phyloP scores from a whole-genome alignment of 495 filamentous ascomycete genomes.

The Filosporella fistucella region DNA sequence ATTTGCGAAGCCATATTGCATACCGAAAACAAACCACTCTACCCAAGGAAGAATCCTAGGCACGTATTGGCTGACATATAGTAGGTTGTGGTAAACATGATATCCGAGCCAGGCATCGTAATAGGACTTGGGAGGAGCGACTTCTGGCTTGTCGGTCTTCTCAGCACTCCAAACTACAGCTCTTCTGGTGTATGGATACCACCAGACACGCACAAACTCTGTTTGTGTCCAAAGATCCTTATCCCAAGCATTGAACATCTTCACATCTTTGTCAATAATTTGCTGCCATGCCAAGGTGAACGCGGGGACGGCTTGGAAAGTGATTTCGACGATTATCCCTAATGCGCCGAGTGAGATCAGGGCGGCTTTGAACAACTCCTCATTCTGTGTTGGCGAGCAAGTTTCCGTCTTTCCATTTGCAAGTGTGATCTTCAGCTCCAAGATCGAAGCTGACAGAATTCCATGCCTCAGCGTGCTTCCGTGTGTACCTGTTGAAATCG shows the following conservation, averaged over 20 bases:
- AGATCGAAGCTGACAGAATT: slow-evolving; percentile 70
- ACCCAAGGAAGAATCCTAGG: slow-evolving; percentile 78
- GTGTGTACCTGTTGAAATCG: slow-evolving; percentile 89
- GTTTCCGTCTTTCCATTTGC: slow-evolving; percentile 71
- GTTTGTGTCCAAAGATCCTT: slow-evolving; percentile 71
- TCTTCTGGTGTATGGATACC: slow-evolving; percentile 86
- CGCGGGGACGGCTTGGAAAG: slow-evolving; percentile 67
- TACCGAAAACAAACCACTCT: slow-evolving; percentile 91
- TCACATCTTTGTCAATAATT: slow-evolving; percentile 60
- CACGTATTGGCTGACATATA: slow-evolving; percentile 72
- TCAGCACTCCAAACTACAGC: slow-evolving; percentile 85
- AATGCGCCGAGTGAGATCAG: slow-evolving; percentile 84
- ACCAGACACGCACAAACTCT: slow-evolving; percentile 94
- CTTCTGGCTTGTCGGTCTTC: slow-evolving; percentile 49
- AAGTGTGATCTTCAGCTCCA: slow-evolving; percentile 71
- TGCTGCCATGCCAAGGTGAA: slow-evolving; percentile 87
- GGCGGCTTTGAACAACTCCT: slow-evolving; percentile 81
- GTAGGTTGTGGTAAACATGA: slow-evolving; percentile 81
- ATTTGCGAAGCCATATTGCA: slow-evolving; percentile 87
- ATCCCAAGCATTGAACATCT: slow-evolving; percentile 70
- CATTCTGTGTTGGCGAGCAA: slow-evolving; percentile 68
- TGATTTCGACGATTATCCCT: slow-evolving; percentile 86
- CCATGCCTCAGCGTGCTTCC: slow-evolving; percentile 84
- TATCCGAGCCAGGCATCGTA: slow-evolving; percentile 80
- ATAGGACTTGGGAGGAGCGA: slow-evolving; percentile 47